These are phyloP conservation scores for Colletotrichum kahawae DNA, from an alignment of 2,329 filamentous ascomycete species.

Conservation along the genomic window DNA sequence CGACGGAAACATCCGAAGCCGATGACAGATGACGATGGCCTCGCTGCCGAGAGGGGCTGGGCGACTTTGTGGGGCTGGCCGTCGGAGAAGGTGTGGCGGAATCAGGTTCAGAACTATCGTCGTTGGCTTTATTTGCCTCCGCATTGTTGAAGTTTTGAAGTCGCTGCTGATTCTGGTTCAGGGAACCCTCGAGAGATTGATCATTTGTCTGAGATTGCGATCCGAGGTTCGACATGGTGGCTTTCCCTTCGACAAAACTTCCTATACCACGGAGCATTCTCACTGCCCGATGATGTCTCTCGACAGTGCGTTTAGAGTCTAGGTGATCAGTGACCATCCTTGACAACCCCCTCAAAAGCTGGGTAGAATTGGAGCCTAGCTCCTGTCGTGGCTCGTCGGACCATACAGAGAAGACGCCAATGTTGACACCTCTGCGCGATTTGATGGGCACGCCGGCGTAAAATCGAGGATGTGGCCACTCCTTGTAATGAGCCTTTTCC, in stretches of 20 bases:
- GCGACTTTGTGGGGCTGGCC: neutral
- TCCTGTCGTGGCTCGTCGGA: slow-evolving; percentile 28
- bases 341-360: slow-evolving; percentile 30
- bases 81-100: neutral
- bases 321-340: slow-evolving; percentile 40
- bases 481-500: slow-evolving; percentile 27
- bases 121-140: neutral
- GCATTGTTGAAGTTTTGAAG: neutral
- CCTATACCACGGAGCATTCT: slow-evolving; percentile 42
- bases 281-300: slow-evolving; percentile 33
- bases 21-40: neutral
- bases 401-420: slow-evolving; percentile 45
- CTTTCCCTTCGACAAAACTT: slow-evolving; percentile 38
- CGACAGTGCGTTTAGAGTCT: slow-evolving; percentile 31
- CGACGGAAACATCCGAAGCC: neutral
- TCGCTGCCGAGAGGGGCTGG: neutral
- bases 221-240: slow-evolving; percentile 28
- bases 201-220: neutral
- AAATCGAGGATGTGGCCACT: slow-evolving; percentile 33
- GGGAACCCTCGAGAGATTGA: slow-evolving; percentile 12
- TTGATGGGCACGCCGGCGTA: slow-evolving; percentile 48
- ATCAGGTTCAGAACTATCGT: neutral
- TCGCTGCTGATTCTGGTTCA: slow-evolving; percentile 22
- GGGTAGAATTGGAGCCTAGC: slow-evolving; percentile 30
- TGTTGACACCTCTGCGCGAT: slow-evolving; percentile 43